phyloP scores from a whole-genome alignment of 371 early-diverging fungal genomes.

The Basidiobolus meristosporus region DNA sequence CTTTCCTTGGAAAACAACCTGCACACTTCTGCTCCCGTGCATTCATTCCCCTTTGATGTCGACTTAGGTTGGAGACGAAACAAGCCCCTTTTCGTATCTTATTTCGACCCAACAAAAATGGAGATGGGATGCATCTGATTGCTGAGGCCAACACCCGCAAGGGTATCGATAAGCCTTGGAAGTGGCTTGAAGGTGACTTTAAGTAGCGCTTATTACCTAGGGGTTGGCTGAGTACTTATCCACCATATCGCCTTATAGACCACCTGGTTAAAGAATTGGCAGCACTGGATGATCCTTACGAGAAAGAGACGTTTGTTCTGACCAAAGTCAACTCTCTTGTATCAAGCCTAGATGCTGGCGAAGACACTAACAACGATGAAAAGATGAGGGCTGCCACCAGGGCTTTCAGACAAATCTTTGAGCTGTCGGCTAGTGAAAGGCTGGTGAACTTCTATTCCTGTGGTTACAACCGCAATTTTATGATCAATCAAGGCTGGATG shows the following conservation, averaged over 20 bases:
- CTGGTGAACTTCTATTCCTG: conserved; percentile 91
- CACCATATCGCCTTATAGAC: too few relatives aligned
- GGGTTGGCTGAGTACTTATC: too few relatives aligned
- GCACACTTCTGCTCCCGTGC: too few relatives aligned
- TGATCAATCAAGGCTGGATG: conserved; percentile 92
- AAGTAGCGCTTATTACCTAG: too few relatives aligned
- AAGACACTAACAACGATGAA: conserved; percentile 14
- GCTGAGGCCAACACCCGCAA: conserved; percentile 62
- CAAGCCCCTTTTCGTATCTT: conserved; percentile 84
- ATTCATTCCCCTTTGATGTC: too few relatives aligned
- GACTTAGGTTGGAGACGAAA: conserved; percentile 78
- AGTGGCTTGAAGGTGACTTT: conserved; percentile 77
- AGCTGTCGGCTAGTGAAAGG: conserved; percentile 60
- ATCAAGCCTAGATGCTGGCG: conserved; percentile 15
- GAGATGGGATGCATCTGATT: conserved; percentile 27
- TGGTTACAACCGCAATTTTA: conserved; percentile 58
- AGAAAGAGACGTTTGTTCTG: conserved; percentile 65
- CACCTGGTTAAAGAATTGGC: conserved; percentile 43
- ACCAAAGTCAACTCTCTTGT: conserved; percentile 81
- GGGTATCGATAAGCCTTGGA: conserved; percentile 71
- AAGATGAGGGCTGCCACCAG: conserved; percentile 74
- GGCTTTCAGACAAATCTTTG: conserved; percentile 80
- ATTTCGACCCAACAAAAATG: conserved; percentile 34
- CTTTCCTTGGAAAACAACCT: too few relatives aligned
- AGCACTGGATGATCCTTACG: conserved; percentile 49